Percentiles rank a stretch among this genome's conserved stretches.
Conservation (phyloP, 1,284 basidiomycete genomes). For the Schizophyllum amplum region DNA sequence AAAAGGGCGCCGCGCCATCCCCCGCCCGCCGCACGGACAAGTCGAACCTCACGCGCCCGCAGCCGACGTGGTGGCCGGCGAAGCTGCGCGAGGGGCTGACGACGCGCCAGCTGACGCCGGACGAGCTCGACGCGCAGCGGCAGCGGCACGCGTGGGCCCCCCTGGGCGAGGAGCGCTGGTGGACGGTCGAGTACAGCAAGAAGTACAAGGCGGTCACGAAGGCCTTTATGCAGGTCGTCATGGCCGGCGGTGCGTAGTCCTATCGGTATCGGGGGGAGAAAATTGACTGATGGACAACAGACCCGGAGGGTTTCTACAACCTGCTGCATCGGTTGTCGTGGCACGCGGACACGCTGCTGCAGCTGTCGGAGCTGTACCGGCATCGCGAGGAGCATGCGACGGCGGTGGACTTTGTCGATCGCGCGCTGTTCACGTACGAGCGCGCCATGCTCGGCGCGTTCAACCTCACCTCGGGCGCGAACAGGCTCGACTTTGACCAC, state of each 20-base stretch:
- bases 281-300: conserved; percentile 25
- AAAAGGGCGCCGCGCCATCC: conserved; percentile 17
- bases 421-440: conserved; percentile 86
- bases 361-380: conserved; percentile 77
- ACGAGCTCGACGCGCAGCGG: conserved; percentile 43
- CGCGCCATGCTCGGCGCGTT: conserved; percentile 79
- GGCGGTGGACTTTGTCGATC: conserved; percentile 79
- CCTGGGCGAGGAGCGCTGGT: conserved; percentile 61
- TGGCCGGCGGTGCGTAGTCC: conserved; percentile 64
- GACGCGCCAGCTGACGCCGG: conserved; percentile 45
- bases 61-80: conserved; percentile 54
- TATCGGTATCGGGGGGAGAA: background rate
- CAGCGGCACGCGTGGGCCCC: conserved; percentile 33
- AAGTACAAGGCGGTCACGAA: conserved; percentile 75
- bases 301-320: conserved; percentile 60
- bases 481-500: conserved; percentile 78
- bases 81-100: conserved; percentile 64
- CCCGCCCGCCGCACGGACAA: conserved; percentile 27
- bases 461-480: conserved; percentile 70
- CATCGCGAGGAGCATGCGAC: conserved; percentile 83
- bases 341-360: conserved; percentile 87
- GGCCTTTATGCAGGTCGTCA: conserved; percentile 73
- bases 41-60: conserved; percentile 58
- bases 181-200: conserved; percentile 80
- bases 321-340: conserved; percentile 59